A percentile compares a stretch with the other conserved stretches of the same genome.
These are phyloP conservation scores for Parasarocladium wereldwijsianum DNA, from an alignment of 2,329 filamentous ascomycete species.

Conservation along the genomic window DNA sequence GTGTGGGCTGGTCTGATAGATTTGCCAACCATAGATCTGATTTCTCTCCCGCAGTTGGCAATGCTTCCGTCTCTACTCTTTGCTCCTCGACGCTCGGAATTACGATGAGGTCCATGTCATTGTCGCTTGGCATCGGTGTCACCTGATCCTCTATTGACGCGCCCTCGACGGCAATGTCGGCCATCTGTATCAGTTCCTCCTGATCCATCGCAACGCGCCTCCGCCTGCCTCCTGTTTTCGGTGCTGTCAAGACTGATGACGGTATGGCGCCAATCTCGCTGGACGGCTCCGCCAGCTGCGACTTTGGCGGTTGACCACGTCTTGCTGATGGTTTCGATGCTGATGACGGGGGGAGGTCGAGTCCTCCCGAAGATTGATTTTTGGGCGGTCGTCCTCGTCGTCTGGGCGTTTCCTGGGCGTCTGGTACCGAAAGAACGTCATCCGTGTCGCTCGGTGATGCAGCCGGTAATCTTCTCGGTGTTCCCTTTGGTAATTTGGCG, in stretches of 20 bases:
- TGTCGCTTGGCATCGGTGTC: slow-evolving; percentile 10
- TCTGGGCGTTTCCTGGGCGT: slow-evolving; percentile 17
- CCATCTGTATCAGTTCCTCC: slow-evolving; percentile 13
- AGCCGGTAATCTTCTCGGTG: slow-evolving; percentile 18
- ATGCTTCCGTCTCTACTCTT: slow-evolving; percentile 1
- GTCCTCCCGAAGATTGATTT: no score
- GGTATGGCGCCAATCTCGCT: slow-evolving; percentile 11
- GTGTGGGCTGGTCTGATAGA: slow-evolving; percentile 22
- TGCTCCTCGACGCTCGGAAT: slow-evolving; percentile 1
- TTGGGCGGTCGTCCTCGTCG: slow-evolving; percentile 17
- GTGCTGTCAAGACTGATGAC: slow-evolving; percentile 6
- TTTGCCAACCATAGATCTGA: slow-evolving; percentile 33
- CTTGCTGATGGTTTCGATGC: slow-evolving; percentile 2
- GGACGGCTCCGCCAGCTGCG: slow-evolving; percentile 10
- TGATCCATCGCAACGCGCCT: slow-evolving; percentile 12
- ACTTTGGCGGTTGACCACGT: slow-evolving; percentile 7
- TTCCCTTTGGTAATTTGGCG: slow-evolving; percentile 19
- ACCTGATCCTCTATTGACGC: slow-evolving; percentile 6
- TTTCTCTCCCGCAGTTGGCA: slow-evolving; percentile 12
- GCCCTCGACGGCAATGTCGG: slow-evolving; percentile 9
- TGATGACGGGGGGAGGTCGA: not conserved
- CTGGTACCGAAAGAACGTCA: slow-evolving; percentile 9
- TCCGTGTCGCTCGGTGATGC: slow-evolving; percentile 14
- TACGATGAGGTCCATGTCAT: slow-evolving; percentile 15
- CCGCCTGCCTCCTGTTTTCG: slow-evolving; percentile 7